Evolutionary conservation across 1,284 basidiomycete species (phyloP).

Genomic region (Cutaneotrichosporon dermatis): DNA sequence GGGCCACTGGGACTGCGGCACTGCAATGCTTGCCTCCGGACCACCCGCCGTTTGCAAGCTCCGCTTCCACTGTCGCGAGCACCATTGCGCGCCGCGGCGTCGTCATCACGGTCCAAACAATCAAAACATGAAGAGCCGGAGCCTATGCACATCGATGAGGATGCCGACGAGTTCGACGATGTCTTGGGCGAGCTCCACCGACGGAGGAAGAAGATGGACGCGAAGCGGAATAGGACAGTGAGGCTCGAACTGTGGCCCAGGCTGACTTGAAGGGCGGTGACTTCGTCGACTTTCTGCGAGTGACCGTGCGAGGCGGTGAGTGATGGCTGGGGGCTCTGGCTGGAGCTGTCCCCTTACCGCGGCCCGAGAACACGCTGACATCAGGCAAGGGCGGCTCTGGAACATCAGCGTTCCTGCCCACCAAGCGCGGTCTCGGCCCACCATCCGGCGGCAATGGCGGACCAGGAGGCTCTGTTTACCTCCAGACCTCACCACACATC

Average conservation of each 20-base stretch:
- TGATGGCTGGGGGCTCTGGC: background rate
- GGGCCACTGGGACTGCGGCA: background rate
- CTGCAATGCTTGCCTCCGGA: background rate
- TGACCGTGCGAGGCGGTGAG: constrained; percentile 70
- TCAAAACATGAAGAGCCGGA: constrained; percentile 2
- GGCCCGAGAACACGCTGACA: constrained; percentile 8
- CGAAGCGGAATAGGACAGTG: constrained; percentile 42
- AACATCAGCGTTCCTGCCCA: constrained; percentile 74
- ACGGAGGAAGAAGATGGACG: constrained; percentile 40
- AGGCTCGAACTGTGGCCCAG: too few species aligned
- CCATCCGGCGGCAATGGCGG: constrained; percentile 89
- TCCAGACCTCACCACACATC: constrained; percentile 67
- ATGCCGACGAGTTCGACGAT: constrained; percentile 29
- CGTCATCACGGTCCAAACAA: background rate
- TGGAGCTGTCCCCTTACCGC: too few species aligned
- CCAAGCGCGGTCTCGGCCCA: constrained; percentile 67
- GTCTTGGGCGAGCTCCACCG: constrained; percentile 35
- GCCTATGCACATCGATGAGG: constrained; percentile 13
- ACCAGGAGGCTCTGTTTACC: constrained; percentile 76
- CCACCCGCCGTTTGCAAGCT: too few species aligned
- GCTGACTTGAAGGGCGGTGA: constrained; percentile 62
- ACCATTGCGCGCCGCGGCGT: background rate
- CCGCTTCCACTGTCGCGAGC: background rate
- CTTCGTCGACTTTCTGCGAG: constrained; percentile 73
- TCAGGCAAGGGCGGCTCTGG: constrained; percentile 76